Evolutionary conservation across 2,329 filamentous ascomycete species (phyloP).

Genomic region (Fusarium napiforme): DNA sequence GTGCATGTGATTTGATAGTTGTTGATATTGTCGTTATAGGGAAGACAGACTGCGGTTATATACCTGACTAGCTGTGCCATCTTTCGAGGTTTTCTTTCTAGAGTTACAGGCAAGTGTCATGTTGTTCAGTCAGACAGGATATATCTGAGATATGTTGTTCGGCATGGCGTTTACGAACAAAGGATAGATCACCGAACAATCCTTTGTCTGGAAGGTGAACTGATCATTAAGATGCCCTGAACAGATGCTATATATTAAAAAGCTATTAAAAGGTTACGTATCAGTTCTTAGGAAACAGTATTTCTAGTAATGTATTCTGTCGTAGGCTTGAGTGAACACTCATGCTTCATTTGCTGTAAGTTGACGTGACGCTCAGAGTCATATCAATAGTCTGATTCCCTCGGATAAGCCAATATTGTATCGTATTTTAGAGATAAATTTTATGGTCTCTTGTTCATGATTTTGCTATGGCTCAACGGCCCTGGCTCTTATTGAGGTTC

Average conservation of each 20-base stretch:
- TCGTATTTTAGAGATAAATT: background rate
- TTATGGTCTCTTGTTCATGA: background rate
- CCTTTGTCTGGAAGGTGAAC: background rate
- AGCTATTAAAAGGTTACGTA: too few relatives aligned
- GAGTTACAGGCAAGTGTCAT: background rate
- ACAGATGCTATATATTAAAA: too few relatives aligned
- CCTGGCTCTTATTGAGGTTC: background rate
- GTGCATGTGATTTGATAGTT: background rate
- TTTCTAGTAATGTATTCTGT: background rate
- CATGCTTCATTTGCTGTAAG: background rate
- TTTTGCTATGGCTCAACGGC: background rate
- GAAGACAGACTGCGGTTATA: background rate
- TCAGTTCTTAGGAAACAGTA: background rate
- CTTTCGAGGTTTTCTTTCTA: background rate
- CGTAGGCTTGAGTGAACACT: background rate
- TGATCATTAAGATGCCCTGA: too few relatives aligned
- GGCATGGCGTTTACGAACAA: background rate
- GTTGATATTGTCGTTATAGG: background rate
- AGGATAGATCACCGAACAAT: background rate
- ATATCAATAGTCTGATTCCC: background rate
- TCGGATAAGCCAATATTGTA: background rate
- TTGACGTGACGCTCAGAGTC: too few relatives aligned
- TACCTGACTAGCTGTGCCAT: background rate
- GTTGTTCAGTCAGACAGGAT: background rate
- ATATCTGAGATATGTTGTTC: background rate